These are phyloP conservation scores for Pseudophaeomoniella oleicola DNA, from an alignment of 2,329 filamentous ascomycete species.

Conservation along the genomic window DNA sequence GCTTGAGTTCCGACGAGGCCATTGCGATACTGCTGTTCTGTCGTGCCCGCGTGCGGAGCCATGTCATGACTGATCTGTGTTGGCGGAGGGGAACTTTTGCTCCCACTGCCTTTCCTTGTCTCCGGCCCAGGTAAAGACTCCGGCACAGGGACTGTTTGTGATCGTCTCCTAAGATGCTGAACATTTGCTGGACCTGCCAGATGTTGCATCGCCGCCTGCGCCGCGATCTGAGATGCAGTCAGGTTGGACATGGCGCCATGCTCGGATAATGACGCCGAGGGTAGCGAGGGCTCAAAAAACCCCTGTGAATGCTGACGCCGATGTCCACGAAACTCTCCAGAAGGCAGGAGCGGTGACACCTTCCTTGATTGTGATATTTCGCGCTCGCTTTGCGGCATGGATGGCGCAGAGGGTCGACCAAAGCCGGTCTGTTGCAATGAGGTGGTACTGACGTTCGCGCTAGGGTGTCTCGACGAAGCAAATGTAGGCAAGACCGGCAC, in stretches of 20 bases:
- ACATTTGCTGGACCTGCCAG: constrained; percentile 19
- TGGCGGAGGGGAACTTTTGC: constrained; percentile 15
- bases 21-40: constrained; percentile 29
- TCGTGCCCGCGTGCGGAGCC: background rate
- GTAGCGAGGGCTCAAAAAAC: constrained; percentile 52
- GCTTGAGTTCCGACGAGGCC: constrained; percentile 36
- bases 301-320: constrained; percentile 46
- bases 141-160: constrained; percentile 32
- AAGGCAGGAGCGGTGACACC: constrained; percentile 21
- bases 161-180: constrained; percentile 37
- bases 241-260: constrained; percentile 29
- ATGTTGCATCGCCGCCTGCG: constrained; percentile 50
- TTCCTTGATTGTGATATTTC: constrained; percentile 14
- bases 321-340: constrained; percentile 23
- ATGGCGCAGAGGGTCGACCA: constrained; percentile 19
- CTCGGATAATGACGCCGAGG: constrained; percentile 33
- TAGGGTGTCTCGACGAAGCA: constrained; percentile 5
- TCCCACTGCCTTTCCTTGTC: constrained; percentile 12
- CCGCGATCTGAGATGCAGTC: constrained; percentile 48
- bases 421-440: constrained; percentile 16
- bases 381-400: constrained; percentile 22
- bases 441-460: constrained; percentile 18
- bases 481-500: constrained; percentile 1
- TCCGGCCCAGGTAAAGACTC: constrained; percentile 18
- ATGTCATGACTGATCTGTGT: constrained; percentile 6